Evolutionary conservation across 169 alveolate genomes (phyloP), one percentile per base, ranked within the genome.

Genomic region (Eimeria brunetti): DNA sequence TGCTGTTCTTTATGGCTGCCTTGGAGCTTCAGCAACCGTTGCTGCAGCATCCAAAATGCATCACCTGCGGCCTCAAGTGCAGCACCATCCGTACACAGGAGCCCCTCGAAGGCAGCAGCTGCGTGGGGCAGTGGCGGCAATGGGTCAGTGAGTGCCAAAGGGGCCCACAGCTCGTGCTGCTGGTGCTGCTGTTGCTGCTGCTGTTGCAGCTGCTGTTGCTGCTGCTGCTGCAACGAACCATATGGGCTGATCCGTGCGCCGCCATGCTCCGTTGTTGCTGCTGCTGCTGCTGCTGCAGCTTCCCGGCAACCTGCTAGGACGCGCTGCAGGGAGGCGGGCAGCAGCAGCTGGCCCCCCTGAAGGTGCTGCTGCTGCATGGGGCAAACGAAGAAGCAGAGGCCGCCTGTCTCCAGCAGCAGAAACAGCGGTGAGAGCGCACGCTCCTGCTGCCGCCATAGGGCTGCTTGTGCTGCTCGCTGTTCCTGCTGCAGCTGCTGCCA

Each of bases 401-500:
- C 81, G 20, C 88, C 80, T 27, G 56, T 27, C 71, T 91, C 95
- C 69, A 78, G 64, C 24, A 91, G 91, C 41, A 91, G 90, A 49
- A 91, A 91, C 69, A 91, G 60, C 27, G 95, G 90, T 16, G 95
- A 73, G 9, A 83, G 69, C 51, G 95, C 60, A 41, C 58, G 3
- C 84, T 76, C 53, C 41, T 24, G 60, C 62, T 44, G 67, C 36
- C 81, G 46, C 67, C 75, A 78, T 7, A 91, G 78, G 4, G 73
- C 95, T 64, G 84, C 90, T 56, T 36, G 85, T 49, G 95, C 95
- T 12, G 90, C 95, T 75, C 85, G 89, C 71, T 84, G 89, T 71
- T 91, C 88, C 71, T 56, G 85, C n/a, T 91, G 95, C 84, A 91
- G 95, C 49, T 78, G 80, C 71, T 71, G 44, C 95, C 95, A 91